Conservation (phyloP, 805 yeast genomes). For the Candida coleopterorum region DNA sequence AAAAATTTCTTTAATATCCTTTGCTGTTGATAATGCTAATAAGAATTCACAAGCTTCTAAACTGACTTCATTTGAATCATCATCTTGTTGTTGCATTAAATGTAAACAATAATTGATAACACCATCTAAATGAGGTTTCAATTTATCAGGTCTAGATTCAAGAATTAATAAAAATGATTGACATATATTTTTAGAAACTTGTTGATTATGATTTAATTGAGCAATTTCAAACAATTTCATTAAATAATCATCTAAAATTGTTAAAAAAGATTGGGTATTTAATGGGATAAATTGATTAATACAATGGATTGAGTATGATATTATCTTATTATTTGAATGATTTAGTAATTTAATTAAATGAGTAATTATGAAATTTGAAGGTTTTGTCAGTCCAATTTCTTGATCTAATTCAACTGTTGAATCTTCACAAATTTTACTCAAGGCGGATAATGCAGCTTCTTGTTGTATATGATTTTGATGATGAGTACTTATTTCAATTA, state of each 20-base stretch:
- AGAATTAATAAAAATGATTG: constrained; percentile 66
- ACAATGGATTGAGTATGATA: constrained; percentile 64
- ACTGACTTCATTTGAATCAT: constrained; percentile 64
- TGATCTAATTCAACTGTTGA: constrained; percentile 60
- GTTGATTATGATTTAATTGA: constrained; percentile 42
- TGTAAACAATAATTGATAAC: constrained; percentile 80
- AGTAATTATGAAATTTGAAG: constrained; percentile 64
- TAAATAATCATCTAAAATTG: constrained; percentile 63
- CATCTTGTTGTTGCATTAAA: constrained; percentile 48
- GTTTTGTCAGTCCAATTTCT: constrained; percentile 61
- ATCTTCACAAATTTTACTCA: constrained; percentile 89
- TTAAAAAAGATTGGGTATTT: constrained; percentile 60
- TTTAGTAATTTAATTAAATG: constrained; percentile 51
- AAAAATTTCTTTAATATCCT: constrained; percentile 32
- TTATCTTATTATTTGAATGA: constrained; percentile 37
- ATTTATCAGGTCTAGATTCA: constrained; percentile 74
- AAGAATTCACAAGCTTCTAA: constrained; percentile 92
- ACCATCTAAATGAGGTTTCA: constrained; percentile 79
- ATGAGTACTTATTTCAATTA: constrained; percentile 46
- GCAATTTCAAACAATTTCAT: constrained; percentile 67
- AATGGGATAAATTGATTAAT: constrained; percentile 71
- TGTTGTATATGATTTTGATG: constrained; percentile 19
- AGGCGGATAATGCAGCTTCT: constrained; percentile 77
- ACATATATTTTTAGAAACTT: constrained; percentile 72
- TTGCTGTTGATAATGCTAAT: constrained; percentile 67